Conservation (phyloP, 2,329 filamentous ascomycete species). For the Pseudogymnoascus sp. region DNA sequence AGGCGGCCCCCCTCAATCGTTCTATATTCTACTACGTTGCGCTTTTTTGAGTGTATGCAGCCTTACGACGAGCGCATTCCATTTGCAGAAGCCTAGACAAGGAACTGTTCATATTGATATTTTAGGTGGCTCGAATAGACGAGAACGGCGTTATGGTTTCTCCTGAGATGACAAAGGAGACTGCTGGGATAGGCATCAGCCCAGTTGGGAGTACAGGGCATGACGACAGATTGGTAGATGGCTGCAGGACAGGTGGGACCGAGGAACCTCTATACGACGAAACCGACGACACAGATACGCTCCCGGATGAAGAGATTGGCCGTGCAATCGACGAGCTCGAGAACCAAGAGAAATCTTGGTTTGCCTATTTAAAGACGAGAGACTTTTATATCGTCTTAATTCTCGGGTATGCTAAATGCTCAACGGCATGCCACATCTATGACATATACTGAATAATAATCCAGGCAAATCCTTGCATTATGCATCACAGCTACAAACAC, state of each 20-base stretch:
- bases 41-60: background rate
- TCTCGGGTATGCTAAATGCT: conserved; percentile 51
- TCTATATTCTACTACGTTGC: background rate
- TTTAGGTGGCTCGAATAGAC: background rate
- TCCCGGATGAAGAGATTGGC: conserved; percentile 26
- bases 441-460: conserved; percentile 8
- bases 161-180: background rate
- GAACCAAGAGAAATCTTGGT: conserved; percentile 49
- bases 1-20: background rate
- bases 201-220: background rate
- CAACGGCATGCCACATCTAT: conserved; percentile 8
- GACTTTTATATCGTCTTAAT: conserved; percentile 83
- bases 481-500: conserved; percentile 93
- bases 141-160: conserved; percentile 1
- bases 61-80: background rate
- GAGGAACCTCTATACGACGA: conserved; percentile 19
- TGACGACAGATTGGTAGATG: conserved; percentile 1
- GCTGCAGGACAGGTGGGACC: conserved; percentile 24
- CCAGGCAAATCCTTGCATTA: conserved; percentile 70
- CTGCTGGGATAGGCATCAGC: background rate
- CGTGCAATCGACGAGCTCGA: conserved; percentile 51
- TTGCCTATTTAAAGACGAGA: conserved; percentile 69
- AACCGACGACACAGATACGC: background rate
- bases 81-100: background rate
- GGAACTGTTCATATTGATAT: background rate